Evolutionary conservation across 2,329 filamentous ascomycete species (phyloP), one percentile per base, ranked within the genome.

Genomic region (Aspergillus felis): DNA sequence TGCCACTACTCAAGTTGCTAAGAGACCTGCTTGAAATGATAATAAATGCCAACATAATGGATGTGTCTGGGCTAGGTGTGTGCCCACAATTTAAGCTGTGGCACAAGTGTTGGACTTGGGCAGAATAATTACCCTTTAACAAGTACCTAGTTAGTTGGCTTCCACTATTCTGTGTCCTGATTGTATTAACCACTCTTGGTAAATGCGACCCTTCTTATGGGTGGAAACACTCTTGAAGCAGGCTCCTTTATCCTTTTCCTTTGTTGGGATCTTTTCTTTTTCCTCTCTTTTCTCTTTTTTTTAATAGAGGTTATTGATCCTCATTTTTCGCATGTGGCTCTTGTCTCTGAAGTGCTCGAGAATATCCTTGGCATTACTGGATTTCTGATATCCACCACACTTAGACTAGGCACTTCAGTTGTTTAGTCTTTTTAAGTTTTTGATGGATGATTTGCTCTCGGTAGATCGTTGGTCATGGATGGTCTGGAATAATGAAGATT

Each of bases 401-500:
- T 14, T 47, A 24, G 17, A 38, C 32, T 17, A 17, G 14, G 32
- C 14, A 38, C 14, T 17, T 17, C 14, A 38, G 32, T 38, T 17
- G 20, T 47, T 47, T 47, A 42, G 53, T 56, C 28, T 28, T 51
- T 61, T 63, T 59, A 57, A 55, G 60, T 62, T 62, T 57, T 7
- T 17, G 50, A 32, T 38, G 35, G 49, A 50, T n/a, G 24, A 27
- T 35, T 29, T 24, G 27, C 47, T 49, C 24, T 49, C 4, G 28
- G 12, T 25, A 51, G 49, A 50, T 50, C 25, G 49, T 27, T 24
- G 6, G 47, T 49, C 44, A 47, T 57, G 57, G 61, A 61, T 58
- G 58, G 60, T 53, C 51, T 63, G 59, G 59, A 63, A 61, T 58
- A 57, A 61, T 59, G 58, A 64, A 64, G 57, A 61, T 61, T 64